Conservation (phyloP, 116 monocot species). For the Posidonia oceanica region DNA sequence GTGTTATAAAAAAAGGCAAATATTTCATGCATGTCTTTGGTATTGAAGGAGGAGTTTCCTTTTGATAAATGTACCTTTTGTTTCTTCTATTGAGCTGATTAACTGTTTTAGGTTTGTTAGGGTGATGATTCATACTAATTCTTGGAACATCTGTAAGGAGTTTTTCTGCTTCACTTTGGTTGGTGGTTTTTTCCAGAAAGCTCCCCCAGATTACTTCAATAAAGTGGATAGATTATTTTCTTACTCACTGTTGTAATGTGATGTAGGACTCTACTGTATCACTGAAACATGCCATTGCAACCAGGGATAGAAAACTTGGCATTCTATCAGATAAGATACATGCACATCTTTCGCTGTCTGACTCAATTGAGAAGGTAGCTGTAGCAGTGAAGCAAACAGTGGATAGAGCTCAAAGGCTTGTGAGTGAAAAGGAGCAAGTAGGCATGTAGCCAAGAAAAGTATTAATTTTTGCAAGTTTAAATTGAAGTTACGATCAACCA, state of each 20-base stretch:
- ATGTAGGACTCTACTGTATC: slow-evolving; percentile 38
- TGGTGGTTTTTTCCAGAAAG: not conserved
- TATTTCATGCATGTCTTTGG: too few species aligned
- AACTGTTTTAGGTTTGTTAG: too few species aligned
- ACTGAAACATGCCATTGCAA: slow-evolving; percentile 21
- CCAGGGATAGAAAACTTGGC: slow-evolving; percentile 36
- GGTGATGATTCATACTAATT: too few species aligned
- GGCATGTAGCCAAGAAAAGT: slow-evolving; percentile 18
- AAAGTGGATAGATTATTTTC: slow-evolving; percentile 2
- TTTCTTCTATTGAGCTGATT: too few species aligned
- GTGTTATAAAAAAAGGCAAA: too few species aligned
- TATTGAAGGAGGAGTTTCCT: too few species aligned
- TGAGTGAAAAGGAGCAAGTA: slow-evolving; percentile 48
- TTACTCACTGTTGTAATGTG: not conserved
- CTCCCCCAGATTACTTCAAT: too few species aligned
- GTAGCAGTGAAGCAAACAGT: slow-evolving; percentile 28
- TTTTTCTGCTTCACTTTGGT: not conserved
- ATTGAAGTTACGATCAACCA: not conserved
- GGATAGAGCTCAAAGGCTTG: slow-evolving; percentile 23
- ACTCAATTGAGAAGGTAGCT: slow-evolving; percentile 43
- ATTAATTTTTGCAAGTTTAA: not conserved
- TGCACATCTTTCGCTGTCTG: slow-evolving; percentile 26
- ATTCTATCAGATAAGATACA: slow-evolving; percentile 43
- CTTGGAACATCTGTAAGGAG: too few species aligned
- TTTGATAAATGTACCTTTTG: too few species aligned